Conservation (phyloP, 108 stramenopile species). For the Skeletonema tropicum region DNA sequence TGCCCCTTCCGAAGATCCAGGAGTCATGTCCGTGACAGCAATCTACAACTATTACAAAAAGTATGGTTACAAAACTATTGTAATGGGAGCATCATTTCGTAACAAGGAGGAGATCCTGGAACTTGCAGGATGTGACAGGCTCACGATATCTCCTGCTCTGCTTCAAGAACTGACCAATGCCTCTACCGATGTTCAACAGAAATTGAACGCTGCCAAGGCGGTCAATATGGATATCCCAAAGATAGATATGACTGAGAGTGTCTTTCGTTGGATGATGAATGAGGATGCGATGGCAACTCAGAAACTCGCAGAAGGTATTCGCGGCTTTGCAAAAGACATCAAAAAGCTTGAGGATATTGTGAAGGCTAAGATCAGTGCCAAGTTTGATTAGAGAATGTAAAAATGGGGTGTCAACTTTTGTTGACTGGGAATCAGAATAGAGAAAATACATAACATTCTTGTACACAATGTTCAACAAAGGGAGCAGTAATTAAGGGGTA, state of each 20-base stretch:
- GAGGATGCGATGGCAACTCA: conserved; percentile 98
- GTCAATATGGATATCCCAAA: conserved; percentile 72
- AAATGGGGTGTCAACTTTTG: not conserved
- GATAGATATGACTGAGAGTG: conserved; percentile 84
- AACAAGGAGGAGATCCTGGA: conserved; percentile 86
- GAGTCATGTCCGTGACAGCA: conserved; percentile 89
- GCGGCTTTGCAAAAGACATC: conserved; percentile 93
- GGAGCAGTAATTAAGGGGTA: not conserved
- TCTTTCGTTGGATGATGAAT: conserved; percentile 97
- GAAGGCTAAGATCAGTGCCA: conserved; percentile 67
- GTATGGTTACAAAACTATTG: conserved; percentile 94
- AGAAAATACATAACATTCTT: not conserved
- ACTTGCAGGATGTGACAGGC: conserved; percentile 87
- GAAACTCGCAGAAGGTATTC: conserved; percentile 98
- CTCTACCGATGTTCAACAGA: conserved; percentile 51
- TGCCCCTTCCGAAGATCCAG: conserved; percentile 91
- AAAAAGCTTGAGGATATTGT: conserved; percentile 94
- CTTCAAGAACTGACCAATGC: conserved; percentile 68
- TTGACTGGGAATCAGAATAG: not conserved
- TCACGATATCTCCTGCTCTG: conserved; percentile 86
- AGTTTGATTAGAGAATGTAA: conserved; percentile 15
- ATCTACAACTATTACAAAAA: conserved; percentile 99
- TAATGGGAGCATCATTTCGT: conserved; percentile 99
- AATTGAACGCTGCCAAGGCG: conserved; percentile 70
- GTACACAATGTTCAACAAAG: not conserved